Conservation (phyloP, 768 basidiomycete genomes). For the Leccinum obscurum region DNA sequence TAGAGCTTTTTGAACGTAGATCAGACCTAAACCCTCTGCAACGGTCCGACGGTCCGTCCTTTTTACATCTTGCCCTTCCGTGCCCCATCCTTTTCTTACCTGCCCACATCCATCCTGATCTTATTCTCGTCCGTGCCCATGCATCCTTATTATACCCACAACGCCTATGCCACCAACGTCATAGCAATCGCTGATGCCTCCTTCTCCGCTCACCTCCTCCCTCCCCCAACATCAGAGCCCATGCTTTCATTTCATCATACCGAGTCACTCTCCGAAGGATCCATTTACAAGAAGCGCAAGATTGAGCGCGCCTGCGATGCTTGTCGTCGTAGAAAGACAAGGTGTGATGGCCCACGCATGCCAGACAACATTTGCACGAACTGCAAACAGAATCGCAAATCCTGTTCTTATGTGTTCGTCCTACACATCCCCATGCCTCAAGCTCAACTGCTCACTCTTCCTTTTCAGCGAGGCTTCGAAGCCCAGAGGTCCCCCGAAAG, state of each 20-base stretch:
- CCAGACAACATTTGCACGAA: slow-evolving; percentile 55
- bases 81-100: neutral
- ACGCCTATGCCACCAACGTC: slow-evolving; percentile 23
- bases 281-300: slow-evolving; percentile 43
- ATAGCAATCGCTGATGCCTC: slow-evolving; percentile 29
- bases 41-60: neutral
- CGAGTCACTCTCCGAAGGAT: slow-evolving; percentile 7
- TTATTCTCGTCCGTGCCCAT: slow-evolving; percentile 10
- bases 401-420: slow-evolving; percentile 62
- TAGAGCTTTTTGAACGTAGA: neutral
- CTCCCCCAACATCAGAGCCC: slow-evolving; percentile 5
- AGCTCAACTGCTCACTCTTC: slow-evolving; percentile 1
- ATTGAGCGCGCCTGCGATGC: slow-evolving; percentile 59
- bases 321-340: slow-evolving; percentile 58
- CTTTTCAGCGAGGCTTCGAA: slow-evolving; percentile 56
- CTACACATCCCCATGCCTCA: neutral
- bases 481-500: slow-evolving; percentile 67
- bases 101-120: neutral
- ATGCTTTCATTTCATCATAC: slow-evolving; percentile 14
- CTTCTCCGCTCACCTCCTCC: slow-evolving; percentile 1
- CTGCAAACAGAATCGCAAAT: slow-evolving; percentile 49
- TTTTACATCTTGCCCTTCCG: neutral
- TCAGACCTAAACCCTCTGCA: neutral
- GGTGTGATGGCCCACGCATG: slow-evolving; percentile 59
- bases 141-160: slow-evolving; percentile 21